These are phyloP conservation scores for Thalia dealbata DNA, from an alignment of 176 grass and related monocot genomes.

Conservation along the genomic window DNA sequence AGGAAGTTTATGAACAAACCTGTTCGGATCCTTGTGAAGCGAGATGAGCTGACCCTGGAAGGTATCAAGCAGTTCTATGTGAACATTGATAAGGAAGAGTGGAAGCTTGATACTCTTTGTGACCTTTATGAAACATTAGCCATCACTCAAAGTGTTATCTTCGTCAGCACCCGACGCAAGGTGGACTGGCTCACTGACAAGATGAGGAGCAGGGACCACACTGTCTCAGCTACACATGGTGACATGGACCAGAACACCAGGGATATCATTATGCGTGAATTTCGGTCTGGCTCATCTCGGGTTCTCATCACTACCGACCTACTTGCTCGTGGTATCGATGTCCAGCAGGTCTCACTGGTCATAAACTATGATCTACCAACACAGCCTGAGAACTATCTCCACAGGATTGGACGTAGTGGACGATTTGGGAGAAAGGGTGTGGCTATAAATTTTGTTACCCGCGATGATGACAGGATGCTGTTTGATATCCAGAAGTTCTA, in stretches of 20 bases:
- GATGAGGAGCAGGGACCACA: conserved; percentile 74
- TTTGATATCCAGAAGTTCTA: conserved; percentile 72
- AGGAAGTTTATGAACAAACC: conserved; percentile 78
- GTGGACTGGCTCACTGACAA: conserved; percentile 86
- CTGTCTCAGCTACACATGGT: conserved; percentile 56
- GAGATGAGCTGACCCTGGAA: conserved; percentile 70
- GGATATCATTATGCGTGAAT: conserved; percentile 89
- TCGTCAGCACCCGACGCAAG: conserved; percentile 77
- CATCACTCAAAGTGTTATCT: conserved; percentile 80
- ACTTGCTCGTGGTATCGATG: conserved; percentile 74
- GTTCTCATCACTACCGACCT: conserved; percentile 78
- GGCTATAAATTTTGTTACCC: conserved; percentile 70
- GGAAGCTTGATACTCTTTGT: conserved; percentile 75
- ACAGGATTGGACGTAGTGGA: conserved; percentile 71
- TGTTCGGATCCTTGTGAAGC: conserved; percentile 70
- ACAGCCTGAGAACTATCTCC: conserved; percentile 74
- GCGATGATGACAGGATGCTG: conserved; percentile 61
- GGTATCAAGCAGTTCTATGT: conserved; percentile 82
- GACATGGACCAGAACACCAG: conserved; percentile 93
- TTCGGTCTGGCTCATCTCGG: conserved; percentile 64
- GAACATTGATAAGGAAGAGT: conserved; percentile 63
- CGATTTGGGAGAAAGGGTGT: conserved; percentile 75
- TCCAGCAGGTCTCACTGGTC: conserved; percentile 76
- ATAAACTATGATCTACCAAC: conserved; percentile 73
- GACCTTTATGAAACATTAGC: conserved; percentile 64